Percentiles rank a stretch among this genome's conserved stretches.
Evolutionary conservation across 768 basidiomycete species (phyloP).

Genomic region (Lactarius trivialis): DNA sequence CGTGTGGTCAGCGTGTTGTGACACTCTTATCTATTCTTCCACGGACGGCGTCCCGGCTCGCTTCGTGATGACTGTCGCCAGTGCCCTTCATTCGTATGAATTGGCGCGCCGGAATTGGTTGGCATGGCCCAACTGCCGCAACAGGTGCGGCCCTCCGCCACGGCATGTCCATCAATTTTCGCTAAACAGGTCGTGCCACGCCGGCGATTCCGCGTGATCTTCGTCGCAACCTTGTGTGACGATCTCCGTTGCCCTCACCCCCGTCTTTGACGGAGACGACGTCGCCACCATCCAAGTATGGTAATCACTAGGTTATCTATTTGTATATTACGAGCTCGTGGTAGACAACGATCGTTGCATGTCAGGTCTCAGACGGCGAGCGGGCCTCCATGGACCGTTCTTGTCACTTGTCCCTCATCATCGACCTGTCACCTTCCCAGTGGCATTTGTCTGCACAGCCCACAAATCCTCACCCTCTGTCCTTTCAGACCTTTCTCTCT

Average conservation of each 20-base stretch:
- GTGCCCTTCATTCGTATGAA: slow-evolving; percentile 2
- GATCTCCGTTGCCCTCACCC: background rate
- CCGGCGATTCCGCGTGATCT: background rate
- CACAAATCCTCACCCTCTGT: slow-evolving; percentile 45
- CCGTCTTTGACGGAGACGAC: background rate
- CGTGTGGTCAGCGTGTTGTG: slow-evolving; percentile 23
- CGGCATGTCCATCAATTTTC: slow-evolving; percentile 5
- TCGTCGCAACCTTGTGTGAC: background rate
- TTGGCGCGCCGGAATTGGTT: slow-evolving; percentile 8
- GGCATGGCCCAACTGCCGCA: slow-evolving; percentile 13
- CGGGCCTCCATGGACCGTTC: slow-evolving; percentile 37
- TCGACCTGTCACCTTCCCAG: slow-evolving; percentile 82
- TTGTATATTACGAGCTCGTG: background rate
- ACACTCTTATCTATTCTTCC: slow-evolving; percentile 22
- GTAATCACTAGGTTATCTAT: background rate
- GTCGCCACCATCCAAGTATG: background rate
- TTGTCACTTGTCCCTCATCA: slow-evolving; percentile 71
- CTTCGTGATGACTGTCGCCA: slow-evolving; percentile 6
- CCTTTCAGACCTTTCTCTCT: slow-evolving; percentile 68
- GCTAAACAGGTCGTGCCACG: background rate
- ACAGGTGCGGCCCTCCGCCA: slow-evolving; percentile 6
- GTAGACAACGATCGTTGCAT: no score
- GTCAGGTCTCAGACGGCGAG: no score
- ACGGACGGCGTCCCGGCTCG: slow-evolving; percentile 11
- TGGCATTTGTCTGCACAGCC: slow-evolving; percentile 68